These are phyloP conservation scores for Cutaneotrichosporon sp. DNA, from an alignment of 1,284 basidiomycete species.

Conservation along the genomic window DNA sequence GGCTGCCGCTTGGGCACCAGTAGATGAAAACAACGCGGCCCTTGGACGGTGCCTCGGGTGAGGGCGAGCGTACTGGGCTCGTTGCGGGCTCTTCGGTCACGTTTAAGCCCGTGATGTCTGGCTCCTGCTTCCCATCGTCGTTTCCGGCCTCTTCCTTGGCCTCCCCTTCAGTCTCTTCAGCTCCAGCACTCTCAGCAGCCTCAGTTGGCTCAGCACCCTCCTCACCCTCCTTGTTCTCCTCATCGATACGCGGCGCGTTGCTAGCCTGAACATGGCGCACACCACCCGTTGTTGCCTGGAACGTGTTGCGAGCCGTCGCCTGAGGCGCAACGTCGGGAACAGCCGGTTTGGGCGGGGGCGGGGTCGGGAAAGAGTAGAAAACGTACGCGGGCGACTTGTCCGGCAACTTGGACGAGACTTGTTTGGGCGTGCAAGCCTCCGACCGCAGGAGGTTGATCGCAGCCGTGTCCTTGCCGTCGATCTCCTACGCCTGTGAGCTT, in stretches of 20 bases:
- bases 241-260: constrained; percentile 16
- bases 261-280: constrained; percentile 23
- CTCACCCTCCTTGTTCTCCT: constrained; percentile 7
- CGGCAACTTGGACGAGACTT: constrained; percentile 49
- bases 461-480: constrained; percentile 26
- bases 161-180: neutral
- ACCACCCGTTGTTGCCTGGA: constrained; percentile 41
- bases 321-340: constrained; percentile 10
- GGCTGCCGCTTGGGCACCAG: constrained; percentile 71
- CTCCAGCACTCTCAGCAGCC: constrained; percentile 1
- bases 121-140: constrained; percentile 6
- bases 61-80: constrained; percentile 5
- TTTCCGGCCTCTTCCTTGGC: constrained; percentile 6
- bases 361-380: constrained; percentile 65
- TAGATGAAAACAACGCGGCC: constrained; percentile 69
- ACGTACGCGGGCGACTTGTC: constrained; percentile 54
- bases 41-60: constrained; percentile 22
- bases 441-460: constrained; percentile 34
- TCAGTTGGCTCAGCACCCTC: constrained; percentile 6
- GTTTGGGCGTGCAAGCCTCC: constrained; percentile 41
- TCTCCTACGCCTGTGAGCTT: constrained; percentile 27
- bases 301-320: constrained; percentile 30
- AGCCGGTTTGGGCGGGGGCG: constrained; percentile 30
- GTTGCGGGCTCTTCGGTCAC: constrained; percentile 9
- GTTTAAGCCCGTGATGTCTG: constrained; percentile 9